Conservation (phyloP, 2,329 filamentous ascomycete genomes). For the Helotiales sp. region DNA sequence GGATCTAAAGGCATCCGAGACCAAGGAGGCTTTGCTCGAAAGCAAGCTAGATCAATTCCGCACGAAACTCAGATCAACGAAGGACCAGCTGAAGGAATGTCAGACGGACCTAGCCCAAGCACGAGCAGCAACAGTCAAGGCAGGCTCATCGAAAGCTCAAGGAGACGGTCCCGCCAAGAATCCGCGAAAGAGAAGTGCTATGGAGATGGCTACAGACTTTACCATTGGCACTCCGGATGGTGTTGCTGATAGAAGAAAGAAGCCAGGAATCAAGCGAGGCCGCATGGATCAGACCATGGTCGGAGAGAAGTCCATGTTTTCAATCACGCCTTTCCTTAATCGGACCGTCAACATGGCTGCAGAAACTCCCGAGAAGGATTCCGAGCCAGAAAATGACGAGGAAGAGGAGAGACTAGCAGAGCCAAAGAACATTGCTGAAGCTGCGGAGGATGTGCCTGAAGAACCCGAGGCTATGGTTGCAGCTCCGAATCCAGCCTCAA, state of each 20-base stretch:
- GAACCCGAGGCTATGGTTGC: background rate
- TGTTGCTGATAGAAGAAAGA: conserved; percentile 42
- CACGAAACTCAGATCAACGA: conserved; percentile 57
- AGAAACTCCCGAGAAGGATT: conserved; percentile 31
- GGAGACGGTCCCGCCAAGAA: conserved; percentile 30
- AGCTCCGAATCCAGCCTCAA: conserved; percentile 12
- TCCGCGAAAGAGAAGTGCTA: conserved; percentile 43
- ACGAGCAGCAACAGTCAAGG: conserved; percentile 32
- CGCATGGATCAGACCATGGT: conserved; percentile 58
- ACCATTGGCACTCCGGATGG: conserved; percentile 53
- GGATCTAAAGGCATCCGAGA: conserved; percentile 58
- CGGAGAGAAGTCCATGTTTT: conserved; percentile 89
- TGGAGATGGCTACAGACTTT: conserved; percentile 43
- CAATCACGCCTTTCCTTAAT: conserved; percentile 91
- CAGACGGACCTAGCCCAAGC: conserved; percentile 46
- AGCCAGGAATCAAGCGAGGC: conserved; percentile 53
- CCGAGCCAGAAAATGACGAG: conserved; percentile 9
- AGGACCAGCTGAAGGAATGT: conserved; percentile 71
- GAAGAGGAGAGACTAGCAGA: conserved; percentile 10
- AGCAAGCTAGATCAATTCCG: conserved; percentile 62
- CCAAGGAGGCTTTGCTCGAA: conserved; percentile 64
- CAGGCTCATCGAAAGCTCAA: conserved; percentile 17
- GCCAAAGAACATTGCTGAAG: conserved; percentile 5
- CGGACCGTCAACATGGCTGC: conserved; percentile 62
- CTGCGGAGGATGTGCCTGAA: background rate